Conservation (phyloP, 108 stramenopile species). For the Mayamaea pseudoterrestris region DNA sequence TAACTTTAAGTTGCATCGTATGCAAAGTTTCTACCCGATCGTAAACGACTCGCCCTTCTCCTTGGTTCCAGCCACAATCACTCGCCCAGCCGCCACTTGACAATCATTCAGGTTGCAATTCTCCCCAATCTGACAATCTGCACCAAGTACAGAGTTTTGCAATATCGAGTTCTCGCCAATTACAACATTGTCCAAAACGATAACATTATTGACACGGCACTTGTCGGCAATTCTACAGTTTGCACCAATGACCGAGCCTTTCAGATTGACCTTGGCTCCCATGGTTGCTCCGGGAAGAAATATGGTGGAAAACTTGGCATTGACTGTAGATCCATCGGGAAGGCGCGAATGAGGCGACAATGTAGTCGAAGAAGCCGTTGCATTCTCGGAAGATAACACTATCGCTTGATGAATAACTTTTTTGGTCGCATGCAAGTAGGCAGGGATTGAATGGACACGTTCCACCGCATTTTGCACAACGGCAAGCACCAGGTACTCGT, state of each 20-base stretch:
- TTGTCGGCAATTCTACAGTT: constrained; percentile 40
- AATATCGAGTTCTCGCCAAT: constrained; percentile 62
- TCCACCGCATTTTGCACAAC: constrained; percentile 41
- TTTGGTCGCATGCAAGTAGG: constrained; percentile 57
- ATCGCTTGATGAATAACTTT: constrained; percentile 43
- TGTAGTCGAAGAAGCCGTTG: no score
- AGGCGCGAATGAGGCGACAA: neutral
- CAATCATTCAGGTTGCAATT: constrained; percentile 81
- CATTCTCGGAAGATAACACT: neutral
- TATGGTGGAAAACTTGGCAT: constrained; percentile 55
- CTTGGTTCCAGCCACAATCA: constrained; percentile 43
- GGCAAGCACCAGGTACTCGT: constrained; percentile 45
- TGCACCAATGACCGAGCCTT: constrained; percentile 55
- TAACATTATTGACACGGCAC: constrained; percentile 71
- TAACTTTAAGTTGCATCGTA: constrained; percentile 17
- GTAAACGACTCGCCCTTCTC: constrained; percentile 61
- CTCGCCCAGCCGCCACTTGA: constrained; percentile 51
- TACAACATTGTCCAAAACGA: constrained; percentile 61
- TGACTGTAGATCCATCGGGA: constrained; percentile 19
- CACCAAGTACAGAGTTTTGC: constrained; percentile 66
- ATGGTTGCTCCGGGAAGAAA: constrained; percentile 31
- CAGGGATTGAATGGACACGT: constrained; percentile 47
- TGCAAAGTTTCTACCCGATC: constrained; percentile 13
- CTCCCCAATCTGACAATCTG: constrained; percentile 48
- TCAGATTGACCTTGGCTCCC: constrained; percentile 64